Evolutionary conservation across 1,139 yeast genomes (phyloP), one percentile per base, ranked within the genome.

Genomic region (Hemisphaericaspora xylofermentans): DNA sequence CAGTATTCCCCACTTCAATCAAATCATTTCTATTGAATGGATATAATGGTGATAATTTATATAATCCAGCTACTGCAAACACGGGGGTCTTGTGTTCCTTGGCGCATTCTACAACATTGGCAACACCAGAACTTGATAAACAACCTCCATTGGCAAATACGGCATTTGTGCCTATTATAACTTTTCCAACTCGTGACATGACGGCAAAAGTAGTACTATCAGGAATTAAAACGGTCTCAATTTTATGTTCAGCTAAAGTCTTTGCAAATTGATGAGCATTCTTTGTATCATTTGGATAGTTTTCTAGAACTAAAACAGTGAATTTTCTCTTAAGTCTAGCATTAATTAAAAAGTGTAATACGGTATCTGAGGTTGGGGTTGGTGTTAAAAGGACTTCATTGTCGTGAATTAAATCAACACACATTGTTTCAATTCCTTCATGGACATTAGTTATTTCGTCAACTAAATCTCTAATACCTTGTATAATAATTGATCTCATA

Each of bases 81-180:
- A 94, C 98, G 0, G 98, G 98, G 6, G 97, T 93, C 55, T 82
- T 79, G 63, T 88, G 91, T 58, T 88, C 96, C 57, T 87, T 88
- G 12, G 99, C 99, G 64, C 97, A 88, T 64, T 89, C 96, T 50
- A 95, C 94, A 8, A 89, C 96, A 42, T 88, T 78, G 18, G 96
- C 88, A 26, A 88, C 96, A 36, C 98, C 99, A 0, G 95, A 81
- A 17, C 86, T 80, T 2, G 96, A 81, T 43, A 89, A 78, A 50
- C 96, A 84, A 8, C 98, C 98, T 43, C 99, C 99, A 58, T 94
- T 93, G 42, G 96, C 96, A 60, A 88, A 85, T 7, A 94, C 97
- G 0, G 96, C 82, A 50, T 88, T 80, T 1, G 98, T 84, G 17
- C 98, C 97, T 46, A 94, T 79, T 46, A 93, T 80, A 21, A 94